Base-by-base conservation (phyloP, 2,329 filamentous ascomycete species). In the Amphichorda felina region DNA sequence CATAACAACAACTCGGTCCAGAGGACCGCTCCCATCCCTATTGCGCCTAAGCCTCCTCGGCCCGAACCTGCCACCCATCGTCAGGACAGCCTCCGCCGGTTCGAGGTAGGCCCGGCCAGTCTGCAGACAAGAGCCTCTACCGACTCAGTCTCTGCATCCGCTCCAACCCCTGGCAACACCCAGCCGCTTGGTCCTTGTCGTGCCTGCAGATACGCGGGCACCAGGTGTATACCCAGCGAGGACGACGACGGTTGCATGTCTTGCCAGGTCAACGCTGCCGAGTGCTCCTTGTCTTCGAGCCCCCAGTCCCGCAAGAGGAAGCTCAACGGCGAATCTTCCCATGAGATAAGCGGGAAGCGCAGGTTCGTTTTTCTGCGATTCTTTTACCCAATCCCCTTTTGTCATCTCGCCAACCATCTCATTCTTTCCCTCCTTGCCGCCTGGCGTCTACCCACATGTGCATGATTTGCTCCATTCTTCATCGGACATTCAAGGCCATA, bases 251-350 rank as follows among this genome's bases (percentile, higher is more conserved):
- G 70, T 45, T 91, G 85, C 57, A 71, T 85, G 42, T 68, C 84
- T 43, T 93, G 85, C 59, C 79, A 84, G 53, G 77, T 79, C 54
- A 79, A 80, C 57, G 80, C 79, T 49, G 74, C 83, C 51, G 79
- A 85, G 46, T 91, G 84, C 59, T 88, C 84, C 30, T 77, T 88
- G 53, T 68, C 79, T 4, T 76, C 80, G 45, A 85, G 81, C 55
- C 83, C 83, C 17, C 76, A 79, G 50, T 78, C 81, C 38, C 74
- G 84, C 47, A 91, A 91, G 65, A 72, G 85, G 53, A 89, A 88
- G 64, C 61, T 84, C 43, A 75, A 79, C 57, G 70, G 74, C 49
- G 72, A 78, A 47, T 62, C 66, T 40, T 61, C 66, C 51, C 72
- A 76, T 43, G 74, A 79, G 43, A 68, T 63, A 43, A 61, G 64